A percentile compares a stretch with the other conserved stretches of the same genome.
These are phyloP conservation scores for Neoboletus magnificus DNA, from an alignment of 768 basidiomycete species.

Conservation along the genomic window DNA sequence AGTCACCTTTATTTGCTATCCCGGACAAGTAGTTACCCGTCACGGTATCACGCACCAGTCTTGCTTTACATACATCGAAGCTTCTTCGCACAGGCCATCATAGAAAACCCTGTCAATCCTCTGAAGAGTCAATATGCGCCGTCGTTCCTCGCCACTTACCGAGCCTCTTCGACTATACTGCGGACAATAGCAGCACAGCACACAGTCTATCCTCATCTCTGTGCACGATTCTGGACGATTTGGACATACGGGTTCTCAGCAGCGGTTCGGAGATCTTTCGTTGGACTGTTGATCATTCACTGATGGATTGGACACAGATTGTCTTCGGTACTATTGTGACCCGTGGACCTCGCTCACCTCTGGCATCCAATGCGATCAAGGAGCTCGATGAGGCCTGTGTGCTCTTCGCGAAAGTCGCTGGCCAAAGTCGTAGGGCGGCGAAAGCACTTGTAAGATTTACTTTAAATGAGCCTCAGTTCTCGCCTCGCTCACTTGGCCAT, in stretches of 20 bases:
- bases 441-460: conserved; percentile 57
- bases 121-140: conserved; percentile 62
- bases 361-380: conserved; percentile 63
- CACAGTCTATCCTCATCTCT: conserved; percentile 42
- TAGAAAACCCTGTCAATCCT: conserved; percentile 63
- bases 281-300: not conserved
- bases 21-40: not conserved
- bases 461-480: not conserved
- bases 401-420: conserved; percentile 60
- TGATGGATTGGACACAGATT: conserved; percentile 40
- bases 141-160: conserved; percentile 62
- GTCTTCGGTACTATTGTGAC: conserved; percentile 80
- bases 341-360: conserved; percentile 62
- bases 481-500: not conserved
- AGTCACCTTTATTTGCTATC: conserved; percentile 14
- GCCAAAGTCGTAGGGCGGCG: conserved; percentile 56
- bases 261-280: conserved; percentile 35
- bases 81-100: conserved; percentile 71
- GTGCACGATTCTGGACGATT: conserved; percentile 55
- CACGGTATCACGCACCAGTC: conserved; percentile 33
- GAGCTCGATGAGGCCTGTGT: conserved; percentile 67
- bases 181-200: conserved; percentile 50
- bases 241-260: conserved; percentile 63
- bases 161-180: conserved; percentile 55
- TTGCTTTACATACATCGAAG: conserved; percentile 64